These are phyloP conservation scores for Noccaea caerulescens DNA, from an alignment of 345 rosid genomes.

Conservation along the genomic window DNA sequence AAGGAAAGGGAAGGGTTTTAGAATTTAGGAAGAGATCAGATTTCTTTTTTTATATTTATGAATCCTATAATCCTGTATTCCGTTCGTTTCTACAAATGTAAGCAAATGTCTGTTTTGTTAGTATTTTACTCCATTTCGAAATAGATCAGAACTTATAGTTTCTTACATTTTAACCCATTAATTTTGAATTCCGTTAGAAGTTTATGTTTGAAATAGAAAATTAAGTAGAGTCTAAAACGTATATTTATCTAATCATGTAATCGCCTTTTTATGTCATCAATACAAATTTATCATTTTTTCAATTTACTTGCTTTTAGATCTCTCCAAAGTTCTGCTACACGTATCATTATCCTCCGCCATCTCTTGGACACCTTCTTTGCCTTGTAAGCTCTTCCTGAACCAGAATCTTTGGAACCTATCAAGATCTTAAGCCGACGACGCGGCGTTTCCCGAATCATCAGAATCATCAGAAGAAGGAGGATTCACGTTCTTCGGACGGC, in stretches of 20 bases:
- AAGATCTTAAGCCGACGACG: constrained; percentile 7
- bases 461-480: constrained; percentile 26
- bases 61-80: not conserved
- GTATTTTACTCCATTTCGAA: not conserved
- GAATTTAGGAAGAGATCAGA: not conserved
- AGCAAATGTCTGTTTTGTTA: not conserved
- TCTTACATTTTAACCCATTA: no score
- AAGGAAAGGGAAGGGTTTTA: constrained; percentile 39
- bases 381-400: not conserved
- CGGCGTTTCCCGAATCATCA: not conserved
- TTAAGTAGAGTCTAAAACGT: no score
- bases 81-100: not conserved
- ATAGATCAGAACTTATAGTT: not conserved
- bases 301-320: not conserved
- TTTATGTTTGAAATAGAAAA: no score
- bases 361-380: not conserved
- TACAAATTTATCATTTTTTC: no score
- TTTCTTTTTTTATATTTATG: constrained; percentile 3
- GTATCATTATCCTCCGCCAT: not conserved
- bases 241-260: no score
- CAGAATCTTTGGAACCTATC: not conserved
- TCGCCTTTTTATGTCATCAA: no score
- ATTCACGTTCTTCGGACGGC: constrained; percentile 40
- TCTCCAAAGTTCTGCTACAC: no score
- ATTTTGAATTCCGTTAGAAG: no score